phyloP scores from a whole-genome alignment of 305 asterid species.

The Fraxinus nigra region DNA sequence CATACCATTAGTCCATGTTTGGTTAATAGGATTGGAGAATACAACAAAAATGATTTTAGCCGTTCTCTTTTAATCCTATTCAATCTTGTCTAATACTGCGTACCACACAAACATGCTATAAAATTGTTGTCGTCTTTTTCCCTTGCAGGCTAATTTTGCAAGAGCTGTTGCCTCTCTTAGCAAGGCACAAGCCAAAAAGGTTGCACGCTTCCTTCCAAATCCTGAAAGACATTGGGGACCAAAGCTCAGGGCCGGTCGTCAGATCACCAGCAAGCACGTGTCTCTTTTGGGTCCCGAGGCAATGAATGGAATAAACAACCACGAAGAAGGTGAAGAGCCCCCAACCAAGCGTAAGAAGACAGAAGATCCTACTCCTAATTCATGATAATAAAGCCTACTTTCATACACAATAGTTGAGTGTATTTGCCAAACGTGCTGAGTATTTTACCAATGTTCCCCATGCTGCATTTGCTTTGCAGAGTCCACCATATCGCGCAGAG shows the following conservation, averaged over 20 bases:
- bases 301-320: slow-evolving; percentile 40
- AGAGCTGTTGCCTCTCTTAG: slow-evolving; percentile 89
- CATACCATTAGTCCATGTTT: not conserved
- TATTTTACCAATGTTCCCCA: slow-evolving; percentile 20
- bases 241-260: slow-evolving; percentile 91
- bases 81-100: not conserved
- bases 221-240: slow-evolving; percentile 99
- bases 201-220: slow-evolving; percentile 87
- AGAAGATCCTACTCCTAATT: slow-evolving; percentile 54
- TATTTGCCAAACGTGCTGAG: slow-evolving; percentile 14
- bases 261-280: slow-evolving; percentile 71
- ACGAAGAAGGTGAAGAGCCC: slow-evolving; percentile 49
- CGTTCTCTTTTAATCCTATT: not conserved
- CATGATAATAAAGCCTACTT: slow-evolving; percentile 31
- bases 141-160: slow-evolving; percentile 81
- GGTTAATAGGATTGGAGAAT: not conserved
- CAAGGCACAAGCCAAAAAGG: slow-evolving; percentile 94
- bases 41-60: not conserved
- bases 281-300: slow-evolving; percentile 86
- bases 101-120: not conserved
- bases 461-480: slow-evolving; percentile 52
- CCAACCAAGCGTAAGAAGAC: slow-evolving; percentile 84
- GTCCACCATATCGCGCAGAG: slow-evolving; percentile 25
- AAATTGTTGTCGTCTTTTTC: not conserved
- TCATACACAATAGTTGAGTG: not conserved